Base-by-base conservation (phyloP, 2,329 filamentous ascomycete genomes). In the Metarhizium anisopliae region DNA sequence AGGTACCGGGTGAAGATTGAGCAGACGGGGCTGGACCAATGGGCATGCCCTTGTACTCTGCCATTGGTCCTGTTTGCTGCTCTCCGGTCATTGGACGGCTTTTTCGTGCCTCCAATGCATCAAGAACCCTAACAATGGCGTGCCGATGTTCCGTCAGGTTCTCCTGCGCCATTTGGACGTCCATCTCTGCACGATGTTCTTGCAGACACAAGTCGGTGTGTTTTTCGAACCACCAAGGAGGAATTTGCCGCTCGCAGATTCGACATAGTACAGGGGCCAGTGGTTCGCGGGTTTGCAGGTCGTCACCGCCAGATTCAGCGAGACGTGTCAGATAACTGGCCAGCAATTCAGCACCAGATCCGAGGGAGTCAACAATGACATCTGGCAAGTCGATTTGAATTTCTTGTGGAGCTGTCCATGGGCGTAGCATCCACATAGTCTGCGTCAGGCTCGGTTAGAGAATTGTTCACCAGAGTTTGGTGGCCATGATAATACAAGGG, bases 341-440 rank as follows among this genome's bases (percentile, higher is more conserved):
- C 38, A 99, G 81, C 54, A 99, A 86, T 71, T 97, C 92, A 52
- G 94, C 95, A 43, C 94, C 94, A 32, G 95, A 92, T 42, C 94
- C 94, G 16, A 99, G 80, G 2, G 92, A 93, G 65, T 97, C 92
- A 53, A 97, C 92, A 58, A 99, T 86, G 32, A 96, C 76, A 56
- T 84, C 78, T 16, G 95, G 93, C 6, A 99, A 82, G 68, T 97
- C 94, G 63, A 99, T 97, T 60, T 95, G 95, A 66, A 99, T 90
- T 75, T 97, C 92, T 61, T 91, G 84, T 6, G 93, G 89, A 45
- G 87, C 81, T 45, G 91, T 86, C 72, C 91, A 95, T 2, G 93
- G 94, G 61, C 94, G 89, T 62, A 99, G 84, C 91, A 99, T 99
- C 94, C 94, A 99, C 95, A 99, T 99, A 18, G 90, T 95, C 90